phyloP scores from a whole-genome alignment of 129 eudicot species.

The Arctium minus region DNA sequence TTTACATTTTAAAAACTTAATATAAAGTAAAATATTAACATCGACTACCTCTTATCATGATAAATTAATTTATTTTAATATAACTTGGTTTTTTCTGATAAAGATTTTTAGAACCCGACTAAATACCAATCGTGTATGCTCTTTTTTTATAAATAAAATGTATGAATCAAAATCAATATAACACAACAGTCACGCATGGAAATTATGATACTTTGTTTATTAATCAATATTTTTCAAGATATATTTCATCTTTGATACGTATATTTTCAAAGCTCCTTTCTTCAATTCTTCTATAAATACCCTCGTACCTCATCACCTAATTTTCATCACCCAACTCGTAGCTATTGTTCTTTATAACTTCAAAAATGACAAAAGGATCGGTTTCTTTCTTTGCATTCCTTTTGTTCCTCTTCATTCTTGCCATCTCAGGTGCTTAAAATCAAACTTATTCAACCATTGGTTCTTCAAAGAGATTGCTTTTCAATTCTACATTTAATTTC shows the following conservation, averaged over 20 bases:
- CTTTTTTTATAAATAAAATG: too few relatives aligned
- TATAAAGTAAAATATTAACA: too few relatives aligned
- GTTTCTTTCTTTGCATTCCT: not conserved
- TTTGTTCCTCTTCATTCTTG: conserved; percentile 1
- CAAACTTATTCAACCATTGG: not conserved
- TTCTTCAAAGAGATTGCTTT: not conserved
- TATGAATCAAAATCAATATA: too few relatives aligned
- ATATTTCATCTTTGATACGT: not conserved
- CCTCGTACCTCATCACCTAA: not conserved
- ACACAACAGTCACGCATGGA: too few relatives aligned
- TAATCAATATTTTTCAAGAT: not conserved
- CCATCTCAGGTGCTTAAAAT: conserved; percentile 16
- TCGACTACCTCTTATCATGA: not conserved
- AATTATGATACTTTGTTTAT: not conserved
- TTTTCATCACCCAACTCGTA: conserved; percentile 2
- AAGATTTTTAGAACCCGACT: too few relatives aligned
- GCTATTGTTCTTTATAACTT: not conserved
- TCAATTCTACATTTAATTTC: not conserved
- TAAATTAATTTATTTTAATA: too few relatives aligned
- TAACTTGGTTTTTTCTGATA: too few relatives aligned
- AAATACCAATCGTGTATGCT: not conserved
- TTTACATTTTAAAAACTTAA: not conserved
- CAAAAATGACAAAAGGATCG: conserved; percentile 23
- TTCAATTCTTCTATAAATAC: conserved; percentile 21
- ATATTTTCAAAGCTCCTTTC: not conserved